Evolutionary conservation across 345 rosid species (phyloP).

Genomic region (Arabidopsis thaliana): DNA sequence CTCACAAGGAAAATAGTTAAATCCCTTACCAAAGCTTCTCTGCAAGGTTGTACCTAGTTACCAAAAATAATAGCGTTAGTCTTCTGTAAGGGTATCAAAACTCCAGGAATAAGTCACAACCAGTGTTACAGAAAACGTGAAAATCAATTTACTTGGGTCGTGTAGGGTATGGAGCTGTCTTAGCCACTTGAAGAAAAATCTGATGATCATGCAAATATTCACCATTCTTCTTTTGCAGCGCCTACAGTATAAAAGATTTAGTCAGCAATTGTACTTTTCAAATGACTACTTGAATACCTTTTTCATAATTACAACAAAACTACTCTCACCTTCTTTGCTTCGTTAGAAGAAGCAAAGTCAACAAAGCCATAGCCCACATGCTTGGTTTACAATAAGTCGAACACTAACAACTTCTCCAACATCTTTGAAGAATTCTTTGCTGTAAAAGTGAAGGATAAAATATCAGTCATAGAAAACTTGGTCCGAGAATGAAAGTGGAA

Average conservation of each 20-base stretch:
- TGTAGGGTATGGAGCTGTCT: no score
- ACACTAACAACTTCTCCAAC: background rate
- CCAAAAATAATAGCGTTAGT: background rate
- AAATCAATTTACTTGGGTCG: no score
- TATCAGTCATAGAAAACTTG: background rate
- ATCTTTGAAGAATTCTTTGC: background rate
- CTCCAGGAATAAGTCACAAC: background rate
- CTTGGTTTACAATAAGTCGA: background rate
- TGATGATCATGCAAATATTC: no score
- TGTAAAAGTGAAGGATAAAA: background rate
- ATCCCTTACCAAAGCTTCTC: conserved; percentile 1
- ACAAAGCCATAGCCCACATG: background rate
- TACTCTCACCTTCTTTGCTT: background rate
- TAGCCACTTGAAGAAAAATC: no score
- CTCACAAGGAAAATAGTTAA: background rate
- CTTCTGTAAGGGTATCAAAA: background rate
- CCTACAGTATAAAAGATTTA: no score
- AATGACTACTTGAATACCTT: background rate
- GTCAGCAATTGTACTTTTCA: background rate
- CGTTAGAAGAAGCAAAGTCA: background rate
- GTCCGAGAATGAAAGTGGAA: background rate
- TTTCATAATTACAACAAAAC: background rate
- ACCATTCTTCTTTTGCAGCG: no score
- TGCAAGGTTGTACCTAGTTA: conserved; percentile 2
- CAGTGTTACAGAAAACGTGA: no score